These are phyloP conservation scores for Kluyveromyces sp. DNA, from an alignment of 1,139 yeast genomes.

Conservation along the genomic window DNA sequence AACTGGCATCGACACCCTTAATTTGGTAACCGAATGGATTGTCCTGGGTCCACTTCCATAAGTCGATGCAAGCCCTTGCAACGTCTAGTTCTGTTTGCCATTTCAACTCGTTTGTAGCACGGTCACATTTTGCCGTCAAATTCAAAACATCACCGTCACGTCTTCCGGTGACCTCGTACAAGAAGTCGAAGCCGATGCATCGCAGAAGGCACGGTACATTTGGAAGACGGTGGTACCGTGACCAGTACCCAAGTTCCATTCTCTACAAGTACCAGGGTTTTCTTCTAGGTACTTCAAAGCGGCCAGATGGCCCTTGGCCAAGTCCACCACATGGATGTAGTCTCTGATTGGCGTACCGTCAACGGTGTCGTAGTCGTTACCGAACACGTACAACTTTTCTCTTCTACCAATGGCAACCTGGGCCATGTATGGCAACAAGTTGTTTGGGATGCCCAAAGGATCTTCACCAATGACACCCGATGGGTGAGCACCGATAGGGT, in stretches of 20 bases:
- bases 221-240: conserved; percentile 72
- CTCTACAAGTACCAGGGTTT: conserved; percentile 51
- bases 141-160: conserved; percentile 75
- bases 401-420: conserved; percentile 73
- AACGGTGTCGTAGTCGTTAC: conserved; percentile 58
- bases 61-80: conserved; percentile 60
- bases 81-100: conserved; percentile 57
- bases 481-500: conserved; percentile 83
- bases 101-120: conserved; percentile 58
- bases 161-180: conserved; percentile 57
- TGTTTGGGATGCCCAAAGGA: conserved; percentile 71
- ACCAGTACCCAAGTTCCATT: conserved; percentile 83
- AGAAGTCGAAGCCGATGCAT: conserved; percentile 63
- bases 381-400: conserved; percentile 56
- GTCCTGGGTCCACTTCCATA: conserved; percentile 71
- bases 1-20: conserved; percentile 18
- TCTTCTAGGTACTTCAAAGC: conserved; percentile 54
- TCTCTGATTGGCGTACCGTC: conserved; percentile 83
- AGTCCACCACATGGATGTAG: conserved; percentile 74
- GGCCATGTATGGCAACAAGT: conserved; percentile 65
- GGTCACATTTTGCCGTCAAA: conserved; percentile 61
- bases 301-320: conserved; percentile 74
- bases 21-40: conserved; percentile 58
- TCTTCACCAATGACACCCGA: conserved; percentile 76
- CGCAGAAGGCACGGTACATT: conserved; percentile 57